phyloP scores from a whole-genome alignment of 768 basidiomycete genomes.

The Sarcodon aspratus region DNA sequence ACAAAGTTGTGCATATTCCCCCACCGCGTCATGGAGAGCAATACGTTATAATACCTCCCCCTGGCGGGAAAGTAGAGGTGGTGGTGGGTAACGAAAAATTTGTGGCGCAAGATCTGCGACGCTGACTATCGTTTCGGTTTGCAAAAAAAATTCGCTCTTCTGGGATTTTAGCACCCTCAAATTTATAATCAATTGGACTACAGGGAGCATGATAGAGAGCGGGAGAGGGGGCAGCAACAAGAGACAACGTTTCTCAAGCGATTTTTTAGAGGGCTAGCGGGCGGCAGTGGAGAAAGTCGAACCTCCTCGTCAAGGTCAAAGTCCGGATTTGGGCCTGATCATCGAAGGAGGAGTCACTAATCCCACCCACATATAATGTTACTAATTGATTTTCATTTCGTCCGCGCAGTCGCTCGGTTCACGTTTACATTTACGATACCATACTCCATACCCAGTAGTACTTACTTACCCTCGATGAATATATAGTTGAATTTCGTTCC shows the following conservation, averaged over 20 bases:
- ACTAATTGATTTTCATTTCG: too few relatives aligned
- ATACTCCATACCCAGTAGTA: too few relatives aligned
- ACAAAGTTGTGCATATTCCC: conserved; percentile 10
- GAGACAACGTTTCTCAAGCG: not conserved
- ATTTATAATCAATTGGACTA: not conserved
- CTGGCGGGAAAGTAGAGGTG: conserved; percentile 10
- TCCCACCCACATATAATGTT: too few relatives aligned
- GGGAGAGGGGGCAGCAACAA: not conserved
- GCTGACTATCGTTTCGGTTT: not conserved
- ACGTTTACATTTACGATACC: too few relatives aligned
- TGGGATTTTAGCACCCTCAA: not conserved
- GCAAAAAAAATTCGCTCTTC: too few relatives aligned
- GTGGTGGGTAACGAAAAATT: not conserved
- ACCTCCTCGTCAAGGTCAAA: not conserved
- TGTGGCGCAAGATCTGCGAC: not conserved
- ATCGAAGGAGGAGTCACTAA: not conserved
- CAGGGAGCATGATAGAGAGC: not conserved
- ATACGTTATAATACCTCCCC: conserved; percentile 16
- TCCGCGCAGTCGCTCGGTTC: too few relatives aligned
- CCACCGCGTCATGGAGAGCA: conserved; percentile 12
- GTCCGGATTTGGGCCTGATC: not conserved
- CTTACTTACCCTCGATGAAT: too few relatives aligned
- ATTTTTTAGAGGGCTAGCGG: not conserved
- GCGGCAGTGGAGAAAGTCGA: not conserved
- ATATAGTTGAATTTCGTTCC: too few relatives aligned